A percentile compares a stretch with the other conserved stretches of the same genome.
These are phyloP conservation scores for Aspergillus quadricinctus DNA, from an alignment of 2,329 filamentous ascomycete species.

Conservation along the genomic window DNA sequence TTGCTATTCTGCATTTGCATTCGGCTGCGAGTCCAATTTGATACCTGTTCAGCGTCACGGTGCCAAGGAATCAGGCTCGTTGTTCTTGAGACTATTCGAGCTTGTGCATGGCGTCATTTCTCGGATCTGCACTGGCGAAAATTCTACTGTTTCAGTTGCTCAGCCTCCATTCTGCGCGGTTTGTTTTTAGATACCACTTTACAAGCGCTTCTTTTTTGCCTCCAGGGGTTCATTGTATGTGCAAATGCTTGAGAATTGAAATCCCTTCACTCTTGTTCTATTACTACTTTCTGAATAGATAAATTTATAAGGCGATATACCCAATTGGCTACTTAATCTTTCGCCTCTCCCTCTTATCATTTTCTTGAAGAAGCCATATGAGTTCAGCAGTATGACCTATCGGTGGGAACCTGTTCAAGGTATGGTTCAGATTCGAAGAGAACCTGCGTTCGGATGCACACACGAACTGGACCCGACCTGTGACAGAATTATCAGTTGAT, in stretches of 20 bases:
- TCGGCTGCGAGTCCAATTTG: slow-evolving; percentile 18
- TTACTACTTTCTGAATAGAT: slow-evolving; percentile 1
- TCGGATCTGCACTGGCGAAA: slow-evolving; percentile 17
- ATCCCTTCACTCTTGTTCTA: neutral
- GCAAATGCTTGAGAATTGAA: neutral
- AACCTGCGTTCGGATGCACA: neutral
- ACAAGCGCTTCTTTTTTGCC: neutral
- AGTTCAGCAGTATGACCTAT: neutral
- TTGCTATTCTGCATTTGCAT: slow-evolving; percentile 10
- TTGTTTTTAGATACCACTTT: slow-evolving; percentile 1
- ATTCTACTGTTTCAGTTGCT: slow-evolving; percentile 3
- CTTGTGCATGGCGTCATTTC: slow-evolving; percentile 25
- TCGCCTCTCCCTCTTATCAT: neutral
- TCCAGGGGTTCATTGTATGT: neutral
- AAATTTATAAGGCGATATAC: slow-evolving; percentile 3
- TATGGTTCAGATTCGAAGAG: neutral
- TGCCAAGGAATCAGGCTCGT: slow-evolving; percentile 19
- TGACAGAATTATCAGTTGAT: neutral
- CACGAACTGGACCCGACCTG: neutral
- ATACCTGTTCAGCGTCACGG: slow-evolving; percentile 24
- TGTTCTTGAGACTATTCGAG: slow-evolving; percentile 17
- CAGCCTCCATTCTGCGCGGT: neutral
- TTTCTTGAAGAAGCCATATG: neutral
- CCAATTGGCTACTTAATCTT: neutral
- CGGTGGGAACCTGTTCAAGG: neutral